phyloP scores from a whole-genome alignment of 176 grass and related monocot genomes.

The Guadua angustifolia region DNA sequence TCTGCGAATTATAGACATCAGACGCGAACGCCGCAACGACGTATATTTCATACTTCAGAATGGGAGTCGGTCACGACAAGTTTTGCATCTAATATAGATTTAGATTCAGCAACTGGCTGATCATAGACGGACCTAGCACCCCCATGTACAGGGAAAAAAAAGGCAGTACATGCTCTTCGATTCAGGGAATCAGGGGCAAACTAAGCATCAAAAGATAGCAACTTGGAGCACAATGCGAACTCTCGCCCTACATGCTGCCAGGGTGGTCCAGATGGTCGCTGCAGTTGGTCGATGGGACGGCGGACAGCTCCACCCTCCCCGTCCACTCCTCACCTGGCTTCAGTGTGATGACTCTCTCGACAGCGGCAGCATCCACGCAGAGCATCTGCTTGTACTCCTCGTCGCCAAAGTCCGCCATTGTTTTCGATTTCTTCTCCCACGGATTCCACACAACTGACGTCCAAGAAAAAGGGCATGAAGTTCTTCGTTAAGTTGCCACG shows the following conservation, averaged over 20 bases:
- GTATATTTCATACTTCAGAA: background rate
- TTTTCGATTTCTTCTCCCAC: constrained; percentile 87
- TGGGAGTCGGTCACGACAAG: background rate
- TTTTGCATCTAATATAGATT: background rate
- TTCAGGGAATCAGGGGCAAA: background rate
- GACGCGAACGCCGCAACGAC: background rate
- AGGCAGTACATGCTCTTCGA: background rate
- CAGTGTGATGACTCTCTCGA: constrained; percentile 64
- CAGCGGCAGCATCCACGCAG: constrained; percentile 75
- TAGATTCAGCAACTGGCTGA: background rate
- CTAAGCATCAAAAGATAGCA: background rate
- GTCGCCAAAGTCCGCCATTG: constrained; percentile 69
- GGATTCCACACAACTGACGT: constrained; percentile 89
- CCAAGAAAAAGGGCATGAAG: background rate
- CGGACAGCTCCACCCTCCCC: constrained; percentile 79
- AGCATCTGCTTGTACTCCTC: constrained; percentile 93
- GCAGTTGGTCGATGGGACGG: constrained; percentile 73
- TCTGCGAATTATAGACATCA: background rate
- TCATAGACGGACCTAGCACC: constrained; percentile 4
- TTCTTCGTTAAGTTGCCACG: background rate
- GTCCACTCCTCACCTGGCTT: constrained; percentile 95
- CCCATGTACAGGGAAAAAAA: constrained; percentile 23
- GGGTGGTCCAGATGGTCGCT: constrained; percentile 74
- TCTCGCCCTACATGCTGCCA: constrained; percentile 10
- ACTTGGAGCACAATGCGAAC: background rate